These are phyloP conservation scores for Phaffomyces thermotolerans DNA, from an alignment of 805 yeast genomes.

Conservation along the genomic window DNA sequence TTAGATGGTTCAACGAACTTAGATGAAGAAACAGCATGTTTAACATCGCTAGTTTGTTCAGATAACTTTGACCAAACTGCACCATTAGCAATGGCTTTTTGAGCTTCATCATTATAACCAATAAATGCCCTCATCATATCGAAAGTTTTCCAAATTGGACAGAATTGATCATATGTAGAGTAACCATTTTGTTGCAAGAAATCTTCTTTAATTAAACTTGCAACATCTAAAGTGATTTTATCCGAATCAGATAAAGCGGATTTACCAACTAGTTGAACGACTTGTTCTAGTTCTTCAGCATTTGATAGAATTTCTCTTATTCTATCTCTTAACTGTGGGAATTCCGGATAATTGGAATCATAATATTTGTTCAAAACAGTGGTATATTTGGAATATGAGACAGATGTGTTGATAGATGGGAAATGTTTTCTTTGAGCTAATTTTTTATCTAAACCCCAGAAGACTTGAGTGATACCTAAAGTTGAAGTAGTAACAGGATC, in stretches of 20 bases:
- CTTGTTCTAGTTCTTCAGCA: slow-evolving; percentile 98
- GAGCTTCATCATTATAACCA: slow-evolving; percentile 92
- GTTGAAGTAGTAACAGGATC: slow-evolving; percentile 99
- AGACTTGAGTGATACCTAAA: slow-evolving; percentile 98
- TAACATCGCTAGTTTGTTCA: slow-evolving; percentile 84
- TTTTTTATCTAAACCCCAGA: slow-evolving; percentile 99
- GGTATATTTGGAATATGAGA: slow-evolving; percentile 95
- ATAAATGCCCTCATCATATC: slow-evolving; percentile 97
- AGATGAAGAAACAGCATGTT: slow-evolving; percentile 88
- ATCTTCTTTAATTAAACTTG: slow-evolving; percentile 89
- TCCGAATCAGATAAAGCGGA: slow-evolving; percentile 95
- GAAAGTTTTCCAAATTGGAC: slow-evolving; percentile 98
- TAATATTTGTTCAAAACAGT: slow-evolving; percentile 79
- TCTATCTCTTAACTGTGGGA: slow-evolving; percentile 82
- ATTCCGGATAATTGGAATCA: slow-evolving; percentile 81
- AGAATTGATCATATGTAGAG: slow-evolving; percentile 95
- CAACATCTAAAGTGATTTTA: slow-evolving; percentile 92
- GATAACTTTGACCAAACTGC: slow-evolving; percentile 90
- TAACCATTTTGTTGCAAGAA: slow-evolving; percentile 99
- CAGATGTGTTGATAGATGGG: slow-evolving; percentile 96
- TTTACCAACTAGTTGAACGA: slow-evolving; percentile 98
- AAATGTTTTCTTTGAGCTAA: slow-evolving; percentile 99
- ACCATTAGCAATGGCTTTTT: slow-evolving; percentile 90
- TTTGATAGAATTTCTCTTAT: slow-evolving; percentile 91
- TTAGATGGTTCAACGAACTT: slow-evolving; percentile 93